Percentiles rank a stretch among this genome's conserved stretches.
Evolutionary conservation across 164 flowering plant species (phyloP).

Genomic region (Magnolia changhungtana): DNA sequence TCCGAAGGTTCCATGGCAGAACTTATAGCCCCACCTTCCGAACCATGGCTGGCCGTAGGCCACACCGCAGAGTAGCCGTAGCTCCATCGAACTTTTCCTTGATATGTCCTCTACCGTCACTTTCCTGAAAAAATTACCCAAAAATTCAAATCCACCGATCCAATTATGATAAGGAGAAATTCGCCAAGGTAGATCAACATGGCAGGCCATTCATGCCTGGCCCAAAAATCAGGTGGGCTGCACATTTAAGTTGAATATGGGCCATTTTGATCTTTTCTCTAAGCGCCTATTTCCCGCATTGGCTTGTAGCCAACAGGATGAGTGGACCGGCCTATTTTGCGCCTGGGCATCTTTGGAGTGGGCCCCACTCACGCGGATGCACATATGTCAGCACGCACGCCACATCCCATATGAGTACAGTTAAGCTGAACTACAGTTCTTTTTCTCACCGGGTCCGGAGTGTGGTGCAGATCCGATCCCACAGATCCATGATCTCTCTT

Average conservation of each 20-base stretch:
- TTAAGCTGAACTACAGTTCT: not conserved
- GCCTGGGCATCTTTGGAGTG: no score
- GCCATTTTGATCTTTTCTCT: no score
- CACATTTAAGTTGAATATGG: not conserved
- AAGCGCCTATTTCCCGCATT: no score
- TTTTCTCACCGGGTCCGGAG: conserved; percentile 54
- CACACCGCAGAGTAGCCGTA: conserved; percentile 66
- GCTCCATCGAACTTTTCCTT: conserved; percentile 65
- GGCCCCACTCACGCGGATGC: no score
- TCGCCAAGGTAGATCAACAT: no score
- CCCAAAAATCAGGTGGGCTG: not conserved
- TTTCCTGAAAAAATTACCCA: conserved; percentile 36
- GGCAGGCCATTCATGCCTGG: not conserved
- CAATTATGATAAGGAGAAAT: no score
- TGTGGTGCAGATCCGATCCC: conserved; percentile 73
- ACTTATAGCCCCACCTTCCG: conserved; percentile 82
- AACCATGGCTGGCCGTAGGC: conserved; percentile 89
- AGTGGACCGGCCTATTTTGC: no score
- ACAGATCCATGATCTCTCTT: conserved; percentile 77
- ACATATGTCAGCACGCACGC: no score
- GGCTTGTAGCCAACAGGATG: no score
- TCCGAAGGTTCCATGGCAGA: conserved; percentile 75
- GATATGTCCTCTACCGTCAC: conserved; percentile 65
- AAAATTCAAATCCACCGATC: not conserved
- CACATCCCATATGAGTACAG: no score